These are phyloP conservation scores for Daldinia bambusicola DNA, from an alignment of 495 filamentous ascomycete species.

Conservation along the genomic window DNA sequence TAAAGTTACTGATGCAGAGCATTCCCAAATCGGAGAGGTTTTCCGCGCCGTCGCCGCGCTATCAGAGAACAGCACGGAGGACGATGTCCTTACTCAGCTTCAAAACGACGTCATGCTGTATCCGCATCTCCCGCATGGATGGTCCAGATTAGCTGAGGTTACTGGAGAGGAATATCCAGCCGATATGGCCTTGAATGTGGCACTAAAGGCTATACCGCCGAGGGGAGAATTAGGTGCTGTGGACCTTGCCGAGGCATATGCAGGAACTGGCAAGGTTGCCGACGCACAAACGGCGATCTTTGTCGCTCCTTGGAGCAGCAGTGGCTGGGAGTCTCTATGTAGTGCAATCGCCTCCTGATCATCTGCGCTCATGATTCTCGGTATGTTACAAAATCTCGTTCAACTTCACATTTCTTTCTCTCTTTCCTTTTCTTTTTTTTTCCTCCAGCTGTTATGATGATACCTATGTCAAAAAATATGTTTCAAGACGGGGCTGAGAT, in stretches of 20 bases:
- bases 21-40: slow-evolving; percentile 59
- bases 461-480: slow-evolving; percentile 46
- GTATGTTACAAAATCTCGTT: slow-evolving; percentile 19
- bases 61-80: slow-evolving; percentile 44
- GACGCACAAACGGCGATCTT: slow-evolving; percentile 83
- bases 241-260: slow-evolving; percentile 78
- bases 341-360: slow-evolving; percentile 44
- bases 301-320: slow-evolving; percentile 78
- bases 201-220: slow-evolving; percentile 76
- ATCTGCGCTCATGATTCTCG: slow-evolving; percentile 14
- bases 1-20: slow-evolving; percentile 55
- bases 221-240: slow-evolving; percentile 71
- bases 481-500: slow-evolving; percentile 52
- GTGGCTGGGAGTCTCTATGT: slow-evolving; percentile 68
- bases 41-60: slow-evolving; percentile 56
- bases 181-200: slow-evolving; percentile 83
- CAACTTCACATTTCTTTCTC: background rate
- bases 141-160: slow-evolving; percentile 72
- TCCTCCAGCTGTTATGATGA: slow-evolving; percentile 45
- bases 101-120: slow-evolving; percentile 79
- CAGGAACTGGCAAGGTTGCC: slow-evolving; percentile 72
- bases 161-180: slow-evolving; percentile 67
- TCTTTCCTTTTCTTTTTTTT: too few species aligned
- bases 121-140: slow-evolving; percentile 78
- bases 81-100: slow-evolving; percentile 62